Evolutionary conservation across 148 eudicot species (phyloP), one percentile per base, ranked within the genome.

Genomic region (Cornus suecica): DNA sequence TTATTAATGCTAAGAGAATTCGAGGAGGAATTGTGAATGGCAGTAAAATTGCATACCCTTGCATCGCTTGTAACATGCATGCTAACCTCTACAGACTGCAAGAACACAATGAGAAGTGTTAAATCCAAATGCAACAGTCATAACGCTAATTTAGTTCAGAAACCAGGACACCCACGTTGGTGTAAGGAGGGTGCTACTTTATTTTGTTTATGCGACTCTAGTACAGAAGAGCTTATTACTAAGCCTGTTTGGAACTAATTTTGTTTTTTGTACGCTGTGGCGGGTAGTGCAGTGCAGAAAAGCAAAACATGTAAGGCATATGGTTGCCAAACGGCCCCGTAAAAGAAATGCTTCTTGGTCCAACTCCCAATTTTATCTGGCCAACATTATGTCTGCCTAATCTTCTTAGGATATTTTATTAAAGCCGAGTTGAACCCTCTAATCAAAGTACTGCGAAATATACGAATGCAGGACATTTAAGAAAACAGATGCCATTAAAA

Each of bases 51-150:
- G 79, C 81, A 75, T 84, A 93, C 97, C 89, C 18, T 80, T 76
- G 77, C 69, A 37, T 89, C 88, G 65, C 97, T 93, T n/a, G 97
- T 90, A 69, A 82, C 92, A 76, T 93, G 97, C 82, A 90, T 88
- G 60, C 83, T 82, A 76, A 84, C 93, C 15, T 80, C 83, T 67
- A 93, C 86, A 10, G 97, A 95, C 99, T 95, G 97, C 89, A 88
- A 74, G 34, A 58, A 71, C 72, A 71, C 22, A 80, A 69, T 25
- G 42, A 23, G 66, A 56, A 66, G 45, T 23, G 70, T 76, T 41
- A 77, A 72, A 28, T 61, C 56, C 14, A 62, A 64, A 72, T 30
- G 27, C 31, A 26, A 78, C 8, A 22, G 25, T 58, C 62, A 20
- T 58, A 18, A 58, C 25, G n/a, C 1, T 58, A 7, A 58, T 22